A percentile compares a stretch with the other conserved stretches of the same genome.
Conservation (phyloP, 345 rosid genomes). For the Eutrema heterophyllum region DNA sequence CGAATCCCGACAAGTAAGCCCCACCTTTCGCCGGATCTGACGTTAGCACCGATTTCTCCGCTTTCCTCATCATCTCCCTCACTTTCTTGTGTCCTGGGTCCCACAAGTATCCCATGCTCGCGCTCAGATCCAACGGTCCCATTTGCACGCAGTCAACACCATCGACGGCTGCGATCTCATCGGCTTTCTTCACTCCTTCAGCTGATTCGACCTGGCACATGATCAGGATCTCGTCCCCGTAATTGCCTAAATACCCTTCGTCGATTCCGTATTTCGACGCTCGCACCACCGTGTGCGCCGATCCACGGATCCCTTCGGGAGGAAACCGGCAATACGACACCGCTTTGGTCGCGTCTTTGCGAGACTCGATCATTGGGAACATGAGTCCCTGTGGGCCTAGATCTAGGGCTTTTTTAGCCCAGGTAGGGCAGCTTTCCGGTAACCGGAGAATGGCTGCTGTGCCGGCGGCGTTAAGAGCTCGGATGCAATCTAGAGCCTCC, state of each 20-base stretch:
- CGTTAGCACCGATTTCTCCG: slow-evolving; percentile 64
- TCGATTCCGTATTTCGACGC: slow-evolving; percentile 82
- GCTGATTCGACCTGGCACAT: slow-evolving; percentile 92
- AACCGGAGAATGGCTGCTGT: slow-evolving; percentile 72
- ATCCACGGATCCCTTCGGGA: slow-evolving; percentile 74
- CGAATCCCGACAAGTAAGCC: slow-evolving; percentile 66
- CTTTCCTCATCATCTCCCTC: slow-evolving; percentile 53
- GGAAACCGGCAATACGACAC: slow-evolving; percentile 83
- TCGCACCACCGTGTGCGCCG: slow-evolving; percentile 79
- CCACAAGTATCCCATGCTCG: slow-evolving; percentile 80
- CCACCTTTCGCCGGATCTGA: slow-evolving; percentile 38
- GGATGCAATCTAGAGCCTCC: slow-evolving; percentile 64
- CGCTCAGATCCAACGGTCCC: slow-evolving; percentile 95
- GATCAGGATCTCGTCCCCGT: slow-evolving; percentile 62
- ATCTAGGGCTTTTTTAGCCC: slow-evolving; percentile 93
- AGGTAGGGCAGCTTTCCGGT: slow-evolving; percentile 61
- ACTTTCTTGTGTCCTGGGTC: slow-evolving; percentile 94
- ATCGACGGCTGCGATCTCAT: slow-evolving; percentile 72
- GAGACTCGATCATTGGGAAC: slow-evolving; percentile 85
- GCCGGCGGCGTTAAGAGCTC: slow-evolving; percentile 53
- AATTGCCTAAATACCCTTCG: slow-evolving; percentile 66
- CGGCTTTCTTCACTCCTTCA: slow-evolving; percentile 59
- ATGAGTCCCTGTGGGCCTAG: slow-evolving; percentile 88
- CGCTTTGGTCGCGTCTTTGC: slow-evolving; percentile 58
- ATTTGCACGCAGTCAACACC: slow-evolving; percentile 93